Base-by-base conservation (phyloP, 768 basidiomycete species). In the Mycena alexandri region DNA sequence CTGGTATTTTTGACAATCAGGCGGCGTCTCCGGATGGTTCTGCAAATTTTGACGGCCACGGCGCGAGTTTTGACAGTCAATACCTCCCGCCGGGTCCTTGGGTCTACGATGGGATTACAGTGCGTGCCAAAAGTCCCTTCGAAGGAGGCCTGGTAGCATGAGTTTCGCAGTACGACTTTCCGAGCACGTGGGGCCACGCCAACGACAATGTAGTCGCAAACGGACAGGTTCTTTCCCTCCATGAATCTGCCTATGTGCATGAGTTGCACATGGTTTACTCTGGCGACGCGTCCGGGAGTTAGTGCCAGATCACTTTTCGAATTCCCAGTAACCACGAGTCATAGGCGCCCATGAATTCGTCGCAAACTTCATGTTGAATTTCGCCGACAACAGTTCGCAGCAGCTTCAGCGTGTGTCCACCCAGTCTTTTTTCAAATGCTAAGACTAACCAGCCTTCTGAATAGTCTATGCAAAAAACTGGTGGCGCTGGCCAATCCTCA, bases 231-330 rank as follows among this genome's bases (percentile, higher is more conserved):
- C 44, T 88, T 10, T 60, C 73, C 10, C 73, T 84, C 24, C 58
- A 71, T 6, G 54, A 71, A 0, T 71, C 77, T 17, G 79, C 78
- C 0, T 79, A 74, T 63, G 78, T 81, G 0, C 86, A 87, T 58
- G 79, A 87, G 58, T 70, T 88, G 14, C 84, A 86, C 62, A 75
- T 86, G 59, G 68, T 86, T 10, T 86, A 86, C 68, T 78, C 83
- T 19, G 83, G 83, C n/a, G 83, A 84, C 48, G 79, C 77, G 5
- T 61, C 55, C 4, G 73, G 78, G n/a, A 71, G 83, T 80, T 38
- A 43, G 79, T 25, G 21, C 25, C 29, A n/a, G 1, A 21, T 16
- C 22, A 0, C 33, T 5, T 10, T 10, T n/a, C 52, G 46, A 17
- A 44, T 36, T 34, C 21, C 24, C 29, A 25, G 25, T 7, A 65